phyloP scores from a whole-genome alignment of 495 filamentous ascomycete genomes.

The Xylaria nigripes region DNA sequence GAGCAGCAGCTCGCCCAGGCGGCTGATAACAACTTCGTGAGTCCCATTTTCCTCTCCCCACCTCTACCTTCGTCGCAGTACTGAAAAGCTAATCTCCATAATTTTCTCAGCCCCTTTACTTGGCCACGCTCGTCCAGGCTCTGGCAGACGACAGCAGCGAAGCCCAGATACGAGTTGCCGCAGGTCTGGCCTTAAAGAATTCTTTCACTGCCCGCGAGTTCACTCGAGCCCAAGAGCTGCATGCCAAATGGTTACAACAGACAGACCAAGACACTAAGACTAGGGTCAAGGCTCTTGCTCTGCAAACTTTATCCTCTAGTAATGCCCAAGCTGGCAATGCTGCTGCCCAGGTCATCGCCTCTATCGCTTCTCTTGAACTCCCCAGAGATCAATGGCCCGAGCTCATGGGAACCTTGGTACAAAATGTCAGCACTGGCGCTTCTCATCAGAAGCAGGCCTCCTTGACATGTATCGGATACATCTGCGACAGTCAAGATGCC shows the following conservation, averaged over 20 bases:
- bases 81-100: constrained; percentile 6
- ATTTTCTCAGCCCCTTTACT: constrained; percentile 66
- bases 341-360: constrained; percentile 87
- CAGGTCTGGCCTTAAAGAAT: constrained; percentile 95
- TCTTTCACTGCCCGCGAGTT: constrained; percentile 88
- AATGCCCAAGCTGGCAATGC: constrained; percentile 77
- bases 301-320: constrained; percentile 70
- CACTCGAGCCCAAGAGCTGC: constrained; percentile 74
- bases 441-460: constrained; percentile 90
- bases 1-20: constrained; percentile 91
- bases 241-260: constrained; percentile 81
- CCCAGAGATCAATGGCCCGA: constrained; percentile 93
- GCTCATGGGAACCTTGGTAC: constrained; percentile 77
- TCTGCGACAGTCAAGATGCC: constrained; percentile 88
- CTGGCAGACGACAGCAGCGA: constrained; percentile 84
- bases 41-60: constrained; percentile 30
- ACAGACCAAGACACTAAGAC: constrained; percentile 70
- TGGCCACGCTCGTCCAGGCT: constrained; percentile 81
- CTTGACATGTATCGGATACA: constrained; percentile 88
- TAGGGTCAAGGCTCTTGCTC: constrained; percentile 76
- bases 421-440: constrained; percentile 79
- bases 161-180: constrained; percentile 78
- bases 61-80: constrained; percentile 14
- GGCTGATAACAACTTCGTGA: constrained; percentile 88
- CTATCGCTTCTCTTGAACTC: constrained; percentile 90